phyloP scores from a whole-genome alignment of 31 red algal genomes.

The Endocladia muricata region DNA sequence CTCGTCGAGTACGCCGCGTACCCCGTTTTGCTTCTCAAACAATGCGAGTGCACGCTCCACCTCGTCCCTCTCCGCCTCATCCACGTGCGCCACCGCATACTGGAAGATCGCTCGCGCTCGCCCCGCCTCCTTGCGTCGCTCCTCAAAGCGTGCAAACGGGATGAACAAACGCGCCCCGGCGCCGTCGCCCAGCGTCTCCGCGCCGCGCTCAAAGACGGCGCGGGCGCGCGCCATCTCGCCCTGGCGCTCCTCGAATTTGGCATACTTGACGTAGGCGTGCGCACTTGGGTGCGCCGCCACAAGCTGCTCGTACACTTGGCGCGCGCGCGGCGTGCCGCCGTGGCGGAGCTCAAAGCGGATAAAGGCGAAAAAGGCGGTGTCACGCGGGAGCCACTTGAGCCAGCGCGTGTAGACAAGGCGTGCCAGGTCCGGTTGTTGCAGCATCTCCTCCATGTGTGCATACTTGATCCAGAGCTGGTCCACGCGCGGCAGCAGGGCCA shows the following conservation, averaged over 20 bases:
- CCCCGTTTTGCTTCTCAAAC: conserved; percentile 79
- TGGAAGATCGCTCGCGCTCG: conserved; percentile 78
- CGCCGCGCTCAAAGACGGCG: conserved; percentile 59
- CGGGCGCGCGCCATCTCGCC: conserved; percentile 41
- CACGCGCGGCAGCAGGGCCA: conserved; percentile 69
- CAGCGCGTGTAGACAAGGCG: conserved; percentile 73
- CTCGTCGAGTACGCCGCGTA: conserved; percentile 46
- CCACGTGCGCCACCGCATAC: conserved; percentile 48
- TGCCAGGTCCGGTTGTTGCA: conserved; percentile 47
- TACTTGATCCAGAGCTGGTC: conserved; percentile 86
- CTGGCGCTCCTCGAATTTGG: conserved; percentile 69
- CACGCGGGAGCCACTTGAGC: conserved; percentile 84
- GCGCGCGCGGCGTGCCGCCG: conserved; percentile 35
- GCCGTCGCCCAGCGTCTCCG: conserved; percentile 10
- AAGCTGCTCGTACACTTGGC: conserved; percentile 60
- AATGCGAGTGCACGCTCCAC: conserved; percentile 26
- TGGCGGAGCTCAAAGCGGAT: conserved; percentile 83
- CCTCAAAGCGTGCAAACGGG: conserved; percentile 85
- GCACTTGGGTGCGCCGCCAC: conserved; percentile 36
- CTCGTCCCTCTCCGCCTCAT: conserved; percentile 12
- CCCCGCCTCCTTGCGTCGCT: conserved; percentile 43
- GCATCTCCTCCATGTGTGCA: conserved; percentile 88
- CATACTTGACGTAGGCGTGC: conserved; percentile 59
- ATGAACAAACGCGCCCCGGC: conserved; percentile 39
- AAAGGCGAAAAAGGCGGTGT: conserved; percentile 61